These are phyloP conservation scores for Neonectria ditissima DNA, from an alignment of 2,329 filamentous ascomycete species.

Conservation along the genomic window DNA sequence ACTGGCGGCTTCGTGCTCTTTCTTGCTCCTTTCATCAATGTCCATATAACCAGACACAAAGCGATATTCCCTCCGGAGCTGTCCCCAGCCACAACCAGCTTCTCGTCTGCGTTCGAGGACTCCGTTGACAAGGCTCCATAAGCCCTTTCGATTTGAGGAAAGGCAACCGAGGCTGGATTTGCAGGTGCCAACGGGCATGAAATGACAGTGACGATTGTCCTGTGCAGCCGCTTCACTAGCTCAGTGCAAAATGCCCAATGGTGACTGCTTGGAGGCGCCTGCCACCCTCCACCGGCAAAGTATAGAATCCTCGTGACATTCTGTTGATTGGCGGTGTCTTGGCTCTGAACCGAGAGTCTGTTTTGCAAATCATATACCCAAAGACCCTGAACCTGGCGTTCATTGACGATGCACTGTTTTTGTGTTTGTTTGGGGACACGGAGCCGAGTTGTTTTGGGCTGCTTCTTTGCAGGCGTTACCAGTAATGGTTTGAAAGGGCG, in stretches of 20 bases:
- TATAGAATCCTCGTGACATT: constrained; percentile 57
- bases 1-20: constrained; percentile 49
- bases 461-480: too few relatives aligned
- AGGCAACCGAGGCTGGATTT: constrained; percentile 59
- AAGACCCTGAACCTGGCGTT: too few relatives aligned
- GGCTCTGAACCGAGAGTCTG: too few relatives aligned
- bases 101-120: constrained; percentile 52
- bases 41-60: constrained; percentile 50
- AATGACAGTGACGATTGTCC: constrained; percentile 59
- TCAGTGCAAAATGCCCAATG: constrained; percentile 65
- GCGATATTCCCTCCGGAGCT: constrained; percentile 67
- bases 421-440: too few relatives aligned
- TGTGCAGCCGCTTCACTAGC: constrained; percentile 55
- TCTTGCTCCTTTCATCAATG: constrained; percentile 46
- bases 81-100: constrained; percentile 64
- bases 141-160: constrained; percentile 60
- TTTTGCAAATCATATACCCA: too few relatives aligned
- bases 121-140: constrained; percentile 56
- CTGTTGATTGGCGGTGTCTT: too few relatives aligned
- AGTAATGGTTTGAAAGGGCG: too few relatives aligned
- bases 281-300: constrained; percentile 68
- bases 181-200: constrained; percentile 66
- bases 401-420: too few relatives aligned
- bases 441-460: too few relatives aligned
- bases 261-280: constrained; percentile 59